These are phyloP conservation scores for Lactuca sativa DNA, from an alignment of 129 eudicot genomes.

Conservation along the genomic window DNA sequence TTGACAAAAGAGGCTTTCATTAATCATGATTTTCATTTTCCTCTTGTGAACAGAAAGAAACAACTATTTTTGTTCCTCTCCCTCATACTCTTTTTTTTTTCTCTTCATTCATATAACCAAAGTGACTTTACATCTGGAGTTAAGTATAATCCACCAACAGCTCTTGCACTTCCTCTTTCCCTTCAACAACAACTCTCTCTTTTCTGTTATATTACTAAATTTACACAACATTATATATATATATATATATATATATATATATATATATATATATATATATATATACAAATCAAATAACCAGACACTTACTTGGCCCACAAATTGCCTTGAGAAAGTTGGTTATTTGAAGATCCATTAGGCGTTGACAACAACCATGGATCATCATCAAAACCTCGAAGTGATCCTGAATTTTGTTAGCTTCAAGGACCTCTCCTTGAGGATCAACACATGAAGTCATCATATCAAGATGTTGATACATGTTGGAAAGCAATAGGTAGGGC, in stretches of 20 bases:
- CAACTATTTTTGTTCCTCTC: constrained; percentile 20
- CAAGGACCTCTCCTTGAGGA: too few relatives aligned
- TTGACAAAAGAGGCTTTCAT: constrained; percentile 46
- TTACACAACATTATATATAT: neutral
- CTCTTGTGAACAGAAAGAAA: constrained; percentile 43
- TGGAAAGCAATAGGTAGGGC: too few relatives aligned
- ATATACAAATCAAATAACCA: too few relatives aligned
- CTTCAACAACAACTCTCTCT: constrained; percentile 56
- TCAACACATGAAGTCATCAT: too few relatives aligned
- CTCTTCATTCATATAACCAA: constrained; percentile 77
- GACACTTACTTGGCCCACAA: constrained; percentile 76
- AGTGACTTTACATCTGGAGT: constrained; percentile 82
- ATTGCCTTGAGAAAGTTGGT: constrained; percentile 47
- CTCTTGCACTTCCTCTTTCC: constrained; percentile 50
- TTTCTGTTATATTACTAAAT: constrained; percentile 42
- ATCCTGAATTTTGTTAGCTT: too few relatives aligned
- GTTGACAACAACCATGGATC: too few relatives aligned
- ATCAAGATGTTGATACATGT: too few relatives aligned
- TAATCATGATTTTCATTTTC: constrained; percentile 2
- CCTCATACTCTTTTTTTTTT: neutral
- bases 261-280: too few relatives aligned
- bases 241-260: neutral
- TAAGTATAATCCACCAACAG: constrained; percentile 69
- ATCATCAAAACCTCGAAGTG: too few relatives aligned
- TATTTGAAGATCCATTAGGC: constrained; percentile 45